phyloP scores from a whole-genome alignment of 139 green algal genomes.

The Mychonastes homosphaera region DNA sequence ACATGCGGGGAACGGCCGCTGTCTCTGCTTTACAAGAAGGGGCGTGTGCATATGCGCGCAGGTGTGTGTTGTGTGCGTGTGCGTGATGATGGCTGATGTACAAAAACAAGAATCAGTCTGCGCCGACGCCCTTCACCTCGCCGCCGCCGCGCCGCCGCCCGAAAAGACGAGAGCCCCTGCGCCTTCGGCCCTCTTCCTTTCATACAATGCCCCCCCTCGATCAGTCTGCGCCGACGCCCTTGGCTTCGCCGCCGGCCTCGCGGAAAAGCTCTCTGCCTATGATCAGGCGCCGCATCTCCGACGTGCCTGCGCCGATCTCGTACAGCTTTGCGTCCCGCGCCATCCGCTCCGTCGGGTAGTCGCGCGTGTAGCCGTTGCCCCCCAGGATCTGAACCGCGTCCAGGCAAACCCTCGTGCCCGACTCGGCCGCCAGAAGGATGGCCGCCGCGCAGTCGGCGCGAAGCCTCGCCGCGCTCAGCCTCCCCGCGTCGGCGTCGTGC shows the following conservation, averaged over 20 bases:
- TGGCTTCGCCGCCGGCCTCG: conserved; percentile 19
- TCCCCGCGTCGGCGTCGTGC: conserved; percentile 39
- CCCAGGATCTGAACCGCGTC: conserved; percentile 85
- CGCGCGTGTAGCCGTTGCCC: conserved; percentile 91
- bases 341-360: conserved; percentile 78
- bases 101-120: no score
- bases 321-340: conserved; percentile 94
- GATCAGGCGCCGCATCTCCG: conserved; percentile 75
- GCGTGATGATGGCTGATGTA: no score
- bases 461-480: conserved; percentile 8
- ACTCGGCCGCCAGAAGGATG: conserved; percentile 79
- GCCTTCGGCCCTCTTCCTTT: no score
- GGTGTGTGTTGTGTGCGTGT: no score
- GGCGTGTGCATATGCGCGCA: no score
- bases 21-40: no score
- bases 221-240: no score
- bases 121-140: no score
- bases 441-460: conserved; percentile 75
- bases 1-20: no score
- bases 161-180: no score
- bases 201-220: no score
- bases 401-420: conserved; percentile 66
- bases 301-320: conserved; percentile 76
- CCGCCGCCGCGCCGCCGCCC: no score
- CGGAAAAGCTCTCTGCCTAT: conserved; percentile 83